A percentile compares a stretch with the other conserved stretches of the same genome.
Conservation (phyloP, 257 asterid genomes). For the Scutellaria baicalensis region DNA sequence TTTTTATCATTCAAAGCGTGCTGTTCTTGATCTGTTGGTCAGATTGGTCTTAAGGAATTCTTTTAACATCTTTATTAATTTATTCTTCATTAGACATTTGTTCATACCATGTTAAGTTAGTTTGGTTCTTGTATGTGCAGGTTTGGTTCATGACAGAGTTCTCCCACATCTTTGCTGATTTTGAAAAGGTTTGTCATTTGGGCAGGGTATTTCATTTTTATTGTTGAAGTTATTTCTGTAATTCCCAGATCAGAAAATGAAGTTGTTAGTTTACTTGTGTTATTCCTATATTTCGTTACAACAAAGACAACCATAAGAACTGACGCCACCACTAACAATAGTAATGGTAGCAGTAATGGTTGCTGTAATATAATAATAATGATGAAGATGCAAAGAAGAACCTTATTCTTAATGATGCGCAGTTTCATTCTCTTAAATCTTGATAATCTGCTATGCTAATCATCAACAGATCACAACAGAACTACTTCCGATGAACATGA, state of each 20-base stretch:
- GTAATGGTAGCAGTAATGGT: background rate
- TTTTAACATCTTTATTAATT: background rate
- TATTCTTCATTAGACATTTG: background rate
- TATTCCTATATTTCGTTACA: background rate
- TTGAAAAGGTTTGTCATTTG: constrained; percentile 65
- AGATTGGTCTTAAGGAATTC: background rate
- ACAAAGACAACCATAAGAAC: background rate
- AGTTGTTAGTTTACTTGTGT: background rate
- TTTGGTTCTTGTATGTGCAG: constrained; percentile 39
- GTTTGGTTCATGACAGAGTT: constrained; percentile 93
- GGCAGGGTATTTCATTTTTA: background rate
- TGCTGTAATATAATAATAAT: background rate
- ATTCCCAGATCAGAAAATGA: background rate
- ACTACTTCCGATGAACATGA: no score
- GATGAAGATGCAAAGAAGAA: no score
- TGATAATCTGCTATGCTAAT: background rate
- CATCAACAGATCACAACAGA: no score
- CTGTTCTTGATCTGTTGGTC: background rate
- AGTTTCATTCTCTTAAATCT: background rate
- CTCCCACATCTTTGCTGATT: constrained; percentile 65
- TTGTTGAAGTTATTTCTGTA: background rate
- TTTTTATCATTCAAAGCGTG: background rate
- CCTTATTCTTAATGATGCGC: no score
- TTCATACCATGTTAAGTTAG: background rate
- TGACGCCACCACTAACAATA: background rate